These are phyloP conservation scores for Yamadazyma sp. DNA, from an alignment of 805 yeast species.

Conservation along the genomic window DNA sequence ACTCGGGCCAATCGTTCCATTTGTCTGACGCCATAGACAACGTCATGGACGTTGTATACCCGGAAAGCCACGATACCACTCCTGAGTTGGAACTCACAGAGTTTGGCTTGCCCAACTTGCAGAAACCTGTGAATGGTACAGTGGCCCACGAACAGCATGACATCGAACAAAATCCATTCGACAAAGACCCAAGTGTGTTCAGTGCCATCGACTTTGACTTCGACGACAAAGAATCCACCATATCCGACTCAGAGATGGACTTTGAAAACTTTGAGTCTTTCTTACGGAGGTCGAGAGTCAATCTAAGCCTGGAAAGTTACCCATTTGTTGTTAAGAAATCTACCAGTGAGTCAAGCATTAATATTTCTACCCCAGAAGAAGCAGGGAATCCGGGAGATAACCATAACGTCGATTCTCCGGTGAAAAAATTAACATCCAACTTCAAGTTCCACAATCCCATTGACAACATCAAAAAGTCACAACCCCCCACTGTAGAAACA, in stretches of 20 bases:
- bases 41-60: conserved; percentile 10
- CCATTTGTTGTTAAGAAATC: conserved; percentile 25
- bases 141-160: not conserved
- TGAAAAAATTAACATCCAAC: not conserved
- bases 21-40: conserved; percentile 7
- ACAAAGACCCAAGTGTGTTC: not conserved
- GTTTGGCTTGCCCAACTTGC: conserved; percentile 5
- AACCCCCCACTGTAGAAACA: conserved; percentile 34
- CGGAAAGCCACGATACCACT: conserved; percentile 14
- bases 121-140: not conserved
- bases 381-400: not conserved
- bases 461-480: conserved; percentile 22
- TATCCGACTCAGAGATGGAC: conserved; percentile 11
- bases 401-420: not conserved
- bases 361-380: conserved; percentile 24
- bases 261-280: conserved; percentile 31
- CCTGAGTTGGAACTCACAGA: conserved; percentile 10
- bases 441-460: conserved; percentile 40
- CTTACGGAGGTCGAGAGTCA: conserved; percentile 33
- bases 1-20: not conserved
- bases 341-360: conserved; percentile 14
- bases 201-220: conserved; percentile 6
- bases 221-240: conserved; percentile 16
- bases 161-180: conserved; percentile 7
- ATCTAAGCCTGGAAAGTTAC: conserved; percentile 20